phyloP scores from a whole-genome alignment of 148 eudicot species.

The Camellia japonica region DNA sequence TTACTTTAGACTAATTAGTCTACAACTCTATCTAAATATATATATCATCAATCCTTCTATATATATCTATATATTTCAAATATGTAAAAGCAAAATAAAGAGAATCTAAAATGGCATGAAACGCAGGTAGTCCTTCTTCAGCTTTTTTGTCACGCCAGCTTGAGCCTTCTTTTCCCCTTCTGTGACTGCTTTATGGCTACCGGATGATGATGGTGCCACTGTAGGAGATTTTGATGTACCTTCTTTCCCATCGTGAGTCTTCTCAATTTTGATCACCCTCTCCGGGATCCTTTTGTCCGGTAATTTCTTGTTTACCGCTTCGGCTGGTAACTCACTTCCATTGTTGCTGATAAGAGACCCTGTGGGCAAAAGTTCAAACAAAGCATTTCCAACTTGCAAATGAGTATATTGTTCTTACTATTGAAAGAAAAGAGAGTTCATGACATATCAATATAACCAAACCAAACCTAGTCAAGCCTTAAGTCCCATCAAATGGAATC shows the following conservation, averaged over 20 bases:
- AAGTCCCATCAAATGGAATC: too few species aligned
- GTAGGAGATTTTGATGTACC: constrained; percentile 5
- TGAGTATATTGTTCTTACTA: neutral
- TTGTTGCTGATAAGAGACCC: constrained; percentile 16
- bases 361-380: neutral
- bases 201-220: constrained; percentile 11
- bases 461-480: neutral
- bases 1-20: too few species aligned
- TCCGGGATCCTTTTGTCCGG: neutral
- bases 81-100: neutral
- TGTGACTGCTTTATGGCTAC: constrained; percentile 5
- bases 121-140: constrained; percentile 23
- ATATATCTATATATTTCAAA: neutral
- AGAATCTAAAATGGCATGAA: constrained; percentile 24
- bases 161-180: constrained; percentile 20
- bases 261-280: constrained; percentile 7
- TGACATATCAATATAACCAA: neutral
- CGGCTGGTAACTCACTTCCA: constrained; percentile 4
- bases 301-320: neutral
- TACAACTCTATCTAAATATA: too few species aligned
- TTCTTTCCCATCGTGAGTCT: constrained; percentile 10
- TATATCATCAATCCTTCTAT: too few species aligned
- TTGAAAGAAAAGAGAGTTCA: neutral
- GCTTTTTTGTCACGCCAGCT: constrained; percentile 16
- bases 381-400: neutral